Evolutionary conservation across 257 asterid genomes (phyloP), one percentile per base, ranked within the genome.

Genomic region (Misopates orontium): DNA sequence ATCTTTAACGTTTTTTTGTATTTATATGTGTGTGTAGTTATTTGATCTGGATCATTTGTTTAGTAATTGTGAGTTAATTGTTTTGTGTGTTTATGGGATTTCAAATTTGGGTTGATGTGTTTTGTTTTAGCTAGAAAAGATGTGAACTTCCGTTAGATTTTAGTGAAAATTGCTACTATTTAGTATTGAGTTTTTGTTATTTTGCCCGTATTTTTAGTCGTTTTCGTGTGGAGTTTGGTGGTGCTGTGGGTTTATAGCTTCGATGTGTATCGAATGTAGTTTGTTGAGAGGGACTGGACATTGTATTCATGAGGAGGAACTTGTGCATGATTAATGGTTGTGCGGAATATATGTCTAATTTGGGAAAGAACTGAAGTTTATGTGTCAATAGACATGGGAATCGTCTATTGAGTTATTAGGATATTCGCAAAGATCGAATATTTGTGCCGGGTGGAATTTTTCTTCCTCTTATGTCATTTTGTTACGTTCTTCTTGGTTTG

Each of bases 181-280:
- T 53, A 40, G 10, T 39, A 0, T 56, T 41, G 12, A 20, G 18
- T 1, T 4, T 21, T 44, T 59, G 51, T 41, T 45, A 51, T 12
- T 60, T 54, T 60, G 1, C 52, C 52, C 52, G 4, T 13, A 45
- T 55, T 24, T 31, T 47, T n/a, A 36, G 25, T n/a, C 40, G 54
- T 21, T 64, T 57, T 15, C 49, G 19, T 20, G 55, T 73, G 60
- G 28, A 23, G 20, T 64, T 71, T 64, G 59, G 66, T 53, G 64
- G 22, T 40, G 25, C 48, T 24, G 50, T 66, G 36, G 69, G 13
- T 40, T 58, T 49, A 56, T 44, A 13, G 56, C 36, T 56, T 56
- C 66, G 8, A 36, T 16, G 16, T 36, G 52, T 13, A 21, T 60
- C 61, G 23, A 41, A 17, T 31, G 17, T 20, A 25, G 44, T 61